Evolutionary conservation across 805 yeast genomes (phyloP).

Genomic region (Candida rishiriensis): DNA sequence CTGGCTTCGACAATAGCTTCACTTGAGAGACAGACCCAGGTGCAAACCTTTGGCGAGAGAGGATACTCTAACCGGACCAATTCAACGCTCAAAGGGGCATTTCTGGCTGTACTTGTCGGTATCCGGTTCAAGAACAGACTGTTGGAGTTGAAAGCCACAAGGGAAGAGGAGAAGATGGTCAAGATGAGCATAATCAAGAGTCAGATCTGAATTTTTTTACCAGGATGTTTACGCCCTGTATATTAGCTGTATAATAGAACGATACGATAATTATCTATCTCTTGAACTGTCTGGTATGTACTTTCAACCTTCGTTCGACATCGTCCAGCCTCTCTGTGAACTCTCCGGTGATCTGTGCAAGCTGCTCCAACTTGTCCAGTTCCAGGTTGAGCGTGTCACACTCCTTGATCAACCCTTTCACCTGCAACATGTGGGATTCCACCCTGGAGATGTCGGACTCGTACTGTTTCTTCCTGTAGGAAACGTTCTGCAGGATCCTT

Average conservation of each 20-base stretch:
- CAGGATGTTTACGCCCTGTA: not conserved
- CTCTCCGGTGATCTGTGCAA: constrained; percentile 27
- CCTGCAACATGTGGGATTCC: constrained; percentile 14
- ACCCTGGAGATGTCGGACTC: constrained; percentile 20
- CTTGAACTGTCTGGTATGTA: constrained; percentile 13
- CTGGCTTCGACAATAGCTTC: constrained; percentile 23
- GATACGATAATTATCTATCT: not conserved
- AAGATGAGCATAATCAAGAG: constrained; percentile 13
- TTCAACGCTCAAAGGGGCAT: constrained; percentile 24
- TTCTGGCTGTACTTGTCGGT: constrained; percentile 34
- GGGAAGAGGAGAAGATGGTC: constrained; percentile 11
- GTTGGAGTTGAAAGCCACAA: constrained; percentile 16
- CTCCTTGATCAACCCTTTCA: constrained; percentile 16
- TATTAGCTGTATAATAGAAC: not conserved
- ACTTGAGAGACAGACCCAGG: constrained; percentile 13
- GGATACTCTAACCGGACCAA: constrained; percentile 9
- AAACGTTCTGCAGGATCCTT: constrained; percentile 24
- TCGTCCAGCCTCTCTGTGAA: constrained; percentile 22
- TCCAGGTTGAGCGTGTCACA: constrained; percentile 26
- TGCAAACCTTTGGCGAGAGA: not conserved
- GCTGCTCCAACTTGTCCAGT: constrained; percentile 31
- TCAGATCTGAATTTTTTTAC: not conserved
- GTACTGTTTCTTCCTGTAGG: constrained; percentile 19
- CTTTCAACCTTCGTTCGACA: constrained; percentile 17
- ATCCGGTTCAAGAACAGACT: constrained; percentile 33